Conservation (phyloP, 139 green algal species). For the Volvox reticuliferus region DNA sequence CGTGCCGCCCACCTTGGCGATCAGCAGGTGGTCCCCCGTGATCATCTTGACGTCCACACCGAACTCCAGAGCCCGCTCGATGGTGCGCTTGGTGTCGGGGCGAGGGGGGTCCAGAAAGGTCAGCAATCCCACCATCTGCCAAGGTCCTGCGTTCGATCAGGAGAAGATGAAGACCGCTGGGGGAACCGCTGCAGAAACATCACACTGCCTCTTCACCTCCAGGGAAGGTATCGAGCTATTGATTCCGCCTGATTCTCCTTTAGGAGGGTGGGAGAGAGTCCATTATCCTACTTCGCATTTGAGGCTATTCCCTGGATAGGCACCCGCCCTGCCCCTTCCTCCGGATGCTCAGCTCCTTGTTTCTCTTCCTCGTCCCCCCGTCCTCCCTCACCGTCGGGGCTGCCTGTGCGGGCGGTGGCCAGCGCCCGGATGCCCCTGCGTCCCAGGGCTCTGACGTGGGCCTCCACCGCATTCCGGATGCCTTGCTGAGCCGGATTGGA, state of each 20-base stretch:
- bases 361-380: background rate
- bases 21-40: constrained; percentile 86
- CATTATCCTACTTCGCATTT: no score
- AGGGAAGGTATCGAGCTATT: no score
- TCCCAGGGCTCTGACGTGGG: constrained; percentile 76
- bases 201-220: no score
- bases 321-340: no score
- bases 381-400: background rate
- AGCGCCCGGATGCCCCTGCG: constrained; percentile 84
- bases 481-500: background rate
- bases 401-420: constrained; percentile 69
- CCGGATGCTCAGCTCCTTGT: no score
- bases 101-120: constrained; percentile 92
- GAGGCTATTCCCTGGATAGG: no score
- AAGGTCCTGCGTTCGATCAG: constrained; percentile 55
- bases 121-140: constrained; percentile 85
- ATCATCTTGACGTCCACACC: constrained; percentile 95
- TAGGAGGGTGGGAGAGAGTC: background rate
- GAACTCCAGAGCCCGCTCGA: constrained; percentile 78
- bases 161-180: no score
- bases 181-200: no score
- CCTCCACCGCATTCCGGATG: constrained; percentile 24
- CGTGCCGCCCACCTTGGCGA: constrained; percentile 82
- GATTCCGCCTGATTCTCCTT: no score
- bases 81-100: constrained; percentile 86